Evolutionary conservation across 768 basidiomycete species (phyloP).

Genomic region (Steccherinum ochraceum): DNA sequence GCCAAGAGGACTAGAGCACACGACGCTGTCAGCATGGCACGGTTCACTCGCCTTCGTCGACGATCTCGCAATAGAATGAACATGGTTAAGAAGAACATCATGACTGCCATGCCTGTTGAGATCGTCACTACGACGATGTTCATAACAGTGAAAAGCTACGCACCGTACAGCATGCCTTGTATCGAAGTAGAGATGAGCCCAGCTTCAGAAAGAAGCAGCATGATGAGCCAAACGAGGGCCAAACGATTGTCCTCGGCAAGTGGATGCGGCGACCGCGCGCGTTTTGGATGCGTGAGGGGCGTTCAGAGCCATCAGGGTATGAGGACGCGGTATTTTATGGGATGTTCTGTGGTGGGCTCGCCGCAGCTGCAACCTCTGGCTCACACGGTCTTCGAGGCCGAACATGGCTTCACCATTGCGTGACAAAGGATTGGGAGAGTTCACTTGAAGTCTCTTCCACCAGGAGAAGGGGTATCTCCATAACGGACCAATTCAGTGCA

Average conservation of each 20-base stretch:
- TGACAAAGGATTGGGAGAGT: no score
- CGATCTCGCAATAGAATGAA: slow-evolving; percentile 18
- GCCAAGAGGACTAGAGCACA: slow-evolving; percentile 14
- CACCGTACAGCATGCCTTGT: slow-evolving; percentile 19
- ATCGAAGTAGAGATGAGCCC: slow-evolving; percentile 15
- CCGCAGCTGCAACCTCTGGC: not conserved
- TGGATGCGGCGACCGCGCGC: not conserved
- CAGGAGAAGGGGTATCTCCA: no score
- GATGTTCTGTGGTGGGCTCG: no score
- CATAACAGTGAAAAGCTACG: no score
- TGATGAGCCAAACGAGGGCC: not conserved
- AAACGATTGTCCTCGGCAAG: not conserved
- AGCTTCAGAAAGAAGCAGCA: slow-evolving; percentile 6
- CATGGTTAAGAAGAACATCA: slow-evolving; percentile 19
- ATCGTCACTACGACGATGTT: no score
- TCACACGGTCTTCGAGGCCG: not conserved
- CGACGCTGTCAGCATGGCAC: slow-evolving; percentile 11
- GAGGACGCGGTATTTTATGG: no score
- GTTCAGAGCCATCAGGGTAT: no score
- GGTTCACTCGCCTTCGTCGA: slow-evolving; percentile 11
- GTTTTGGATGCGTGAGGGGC: no score
- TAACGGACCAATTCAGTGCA: no score
- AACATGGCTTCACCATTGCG: not conserved
- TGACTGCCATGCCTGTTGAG: slow-evolving; percentile 14
- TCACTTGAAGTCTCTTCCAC: no score